Conservation (phyloP, 148 eudicot species). For the Polygonum aviculare region DNA sequence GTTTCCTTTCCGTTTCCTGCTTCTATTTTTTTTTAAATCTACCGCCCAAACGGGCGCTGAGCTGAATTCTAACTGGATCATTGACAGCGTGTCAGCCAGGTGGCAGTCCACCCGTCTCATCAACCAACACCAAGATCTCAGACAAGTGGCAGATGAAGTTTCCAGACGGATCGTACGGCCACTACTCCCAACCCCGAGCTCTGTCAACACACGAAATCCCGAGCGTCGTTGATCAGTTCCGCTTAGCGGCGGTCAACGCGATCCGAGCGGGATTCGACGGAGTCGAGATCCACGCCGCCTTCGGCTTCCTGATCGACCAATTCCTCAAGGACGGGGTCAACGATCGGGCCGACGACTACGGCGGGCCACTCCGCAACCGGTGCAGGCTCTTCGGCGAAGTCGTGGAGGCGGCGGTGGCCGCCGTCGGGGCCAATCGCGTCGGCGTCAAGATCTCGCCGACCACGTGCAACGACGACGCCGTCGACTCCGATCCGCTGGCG, state of each 20-base stretch:
- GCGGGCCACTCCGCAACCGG: constrained; percentile 64
- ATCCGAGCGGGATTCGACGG: constrained; percentile 94
- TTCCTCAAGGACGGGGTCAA: constrained; percentile 78
- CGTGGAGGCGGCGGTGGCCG: constrained; percentile 36
- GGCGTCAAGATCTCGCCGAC: constrained; percentile 72
- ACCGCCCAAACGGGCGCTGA: too few species aligned
- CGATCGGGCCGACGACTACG: constrained; percentile 63
- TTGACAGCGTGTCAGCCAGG: constrained; percentile 57
- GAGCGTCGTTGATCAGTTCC: constrained; percentile 43
- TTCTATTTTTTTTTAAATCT: too few species aligned
- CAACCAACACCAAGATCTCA: constrained; percentile 70
- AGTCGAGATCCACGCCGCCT: constrained; percentile 72
- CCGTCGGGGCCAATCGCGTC: constrained; percentile 50
- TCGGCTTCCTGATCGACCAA: constrained; percentile 82
- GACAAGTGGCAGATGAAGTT: constrained; percentile 56
- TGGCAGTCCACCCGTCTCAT: constrained; percentile 53
- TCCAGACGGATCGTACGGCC: constrained; percentile 51
- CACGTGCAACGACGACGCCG: constrained; percentile 51
- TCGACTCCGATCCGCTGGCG: constrained; percentile 61
- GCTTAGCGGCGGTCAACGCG: constrained; percentile 74
- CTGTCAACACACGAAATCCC: constrained; percentile 39
- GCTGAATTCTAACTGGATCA: too few species aligned
- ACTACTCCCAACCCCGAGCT: constrained; percentile 54
- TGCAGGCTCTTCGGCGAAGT: constrained; percentile 57
- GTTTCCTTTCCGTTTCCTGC: too few species aligned